phyloP scores from a whole-genome alignment of 2,329 filamentous ascomycete species.

The Diaporthe sp. region DNA sequence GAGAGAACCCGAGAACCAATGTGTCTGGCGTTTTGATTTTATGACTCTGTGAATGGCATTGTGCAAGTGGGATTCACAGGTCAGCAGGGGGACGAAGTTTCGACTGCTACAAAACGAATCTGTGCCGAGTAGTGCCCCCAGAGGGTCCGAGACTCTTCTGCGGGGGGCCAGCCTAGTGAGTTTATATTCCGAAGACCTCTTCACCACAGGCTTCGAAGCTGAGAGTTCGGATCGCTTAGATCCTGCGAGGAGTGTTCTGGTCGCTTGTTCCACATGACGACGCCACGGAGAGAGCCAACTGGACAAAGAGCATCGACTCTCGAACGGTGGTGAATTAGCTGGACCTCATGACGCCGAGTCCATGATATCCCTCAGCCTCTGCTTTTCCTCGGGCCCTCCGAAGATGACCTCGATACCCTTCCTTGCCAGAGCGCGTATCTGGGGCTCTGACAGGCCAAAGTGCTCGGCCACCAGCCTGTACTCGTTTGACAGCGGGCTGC shows the following conservation, averaged over 20 bases:
- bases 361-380: conserved; percentile 65
- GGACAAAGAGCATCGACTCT: background rate
- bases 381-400: conserved; percentile 72
- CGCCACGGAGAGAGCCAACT: background rate
- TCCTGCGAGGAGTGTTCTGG: background rate
- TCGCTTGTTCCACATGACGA: too few species aligned
- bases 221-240: too few species aligned
- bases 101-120: background rate
- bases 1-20: background rate
- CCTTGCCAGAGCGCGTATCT: conserved; percentile 68
- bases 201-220: background rate
- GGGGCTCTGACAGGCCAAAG: conserved; percentile 67
- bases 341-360: conserved; percentile 49
- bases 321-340: background rate
- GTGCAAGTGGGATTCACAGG: background rate
- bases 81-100: background rate
- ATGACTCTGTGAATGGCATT: background rate
- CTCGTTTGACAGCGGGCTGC: conserved; percentile 81
- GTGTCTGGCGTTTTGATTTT: background rate
- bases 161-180: background rate
- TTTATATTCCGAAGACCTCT: background rate
- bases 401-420: conserved; percentile 77
- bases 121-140: background rate
- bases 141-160: background rate
- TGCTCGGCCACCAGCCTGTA: conserved; percentile 80